Evolutionary conservation across 2,329 filamentous ascomycete species (phyloP).

Genomic region (Hymenoscyphus repandus): DNA sequence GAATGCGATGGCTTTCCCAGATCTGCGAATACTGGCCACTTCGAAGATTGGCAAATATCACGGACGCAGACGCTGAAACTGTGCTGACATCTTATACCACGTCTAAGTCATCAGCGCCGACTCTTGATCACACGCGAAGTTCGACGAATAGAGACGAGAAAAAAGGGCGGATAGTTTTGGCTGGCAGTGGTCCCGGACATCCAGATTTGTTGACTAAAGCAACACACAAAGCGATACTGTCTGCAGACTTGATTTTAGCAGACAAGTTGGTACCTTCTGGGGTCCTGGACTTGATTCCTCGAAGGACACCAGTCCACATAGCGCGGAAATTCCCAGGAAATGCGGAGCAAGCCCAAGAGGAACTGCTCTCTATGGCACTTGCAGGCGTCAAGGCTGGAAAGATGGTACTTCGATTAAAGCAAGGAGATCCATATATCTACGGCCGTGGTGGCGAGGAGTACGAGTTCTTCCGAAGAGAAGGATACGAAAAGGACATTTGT

Average conservation of each 20-base stretch:
- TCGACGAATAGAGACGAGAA: conserved; percentile 19
- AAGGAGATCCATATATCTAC: conserved; percentile 95
- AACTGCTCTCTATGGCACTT: conserved; percentile 75
- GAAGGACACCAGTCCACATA: conserved; percentile 83
- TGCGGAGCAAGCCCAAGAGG: conserved; percentile 86
- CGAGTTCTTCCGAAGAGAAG: conserved; percentile 70
- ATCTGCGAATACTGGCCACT: conserved; percentile 99
- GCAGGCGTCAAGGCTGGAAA: conserved; percentile 64
- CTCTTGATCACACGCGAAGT: conserved; percentile 27
- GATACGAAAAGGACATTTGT: conserved; percentile 55
- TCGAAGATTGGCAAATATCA: conserved; percentile 71
- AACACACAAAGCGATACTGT: conserved; percentile 69
- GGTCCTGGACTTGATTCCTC: conserved; percentile 84
- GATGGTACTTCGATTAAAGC: conserved; percentile 84
- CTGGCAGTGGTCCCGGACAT: conserved; percentile 88
- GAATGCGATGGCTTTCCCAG: conserved; percentile 90
- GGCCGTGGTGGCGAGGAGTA: conserved; percentile 92
- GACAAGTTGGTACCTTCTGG: conserved; percentile 82
- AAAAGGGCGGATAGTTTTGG: conserved; percentile 73
- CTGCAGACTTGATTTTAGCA: conserved; percentile 73
- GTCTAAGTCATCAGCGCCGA: conserved; percentile 25
- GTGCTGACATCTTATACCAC: conserved; percentile 68
- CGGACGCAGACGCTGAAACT: conserved; percentile 69
- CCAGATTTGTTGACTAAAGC: conserved; percentile 85
- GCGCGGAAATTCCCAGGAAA: conserved; percentile 97